Evolutionary conservation across 139 green algal genomes (phyloP).

Genomic region (Closterium sp.): DNA sequence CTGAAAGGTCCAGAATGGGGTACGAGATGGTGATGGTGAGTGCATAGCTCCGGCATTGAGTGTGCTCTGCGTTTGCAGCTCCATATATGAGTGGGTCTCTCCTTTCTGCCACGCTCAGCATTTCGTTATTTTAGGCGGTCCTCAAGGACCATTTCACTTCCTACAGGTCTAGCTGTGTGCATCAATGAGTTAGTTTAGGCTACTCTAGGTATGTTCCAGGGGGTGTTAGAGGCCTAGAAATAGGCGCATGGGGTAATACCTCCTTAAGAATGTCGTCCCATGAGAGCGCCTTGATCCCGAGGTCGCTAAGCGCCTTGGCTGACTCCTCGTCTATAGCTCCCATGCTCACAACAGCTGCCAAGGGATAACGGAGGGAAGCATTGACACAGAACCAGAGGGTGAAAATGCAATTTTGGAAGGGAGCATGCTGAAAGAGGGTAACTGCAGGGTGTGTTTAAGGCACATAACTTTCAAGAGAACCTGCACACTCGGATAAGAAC

Average conservation of each 20-base stretch:
- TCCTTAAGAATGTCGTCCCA: conserved; percentile 30
- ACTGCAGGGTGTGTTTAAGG: neutral
- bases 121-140: no score
- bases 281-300: conserved; percentile 21
- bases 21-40: neutral
- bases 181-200: no score
- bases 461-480: no score
- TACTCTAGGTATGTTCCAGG: no score
- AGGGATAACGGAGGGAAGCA: neutral
- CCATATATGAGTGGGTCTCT: neutral
- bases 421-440: neutral
- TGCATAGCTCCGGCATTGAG: no score
- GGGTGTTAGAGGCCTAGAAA: no score
- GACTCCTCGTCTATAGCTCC: conserved; percentile 17
- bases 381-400: neutral
- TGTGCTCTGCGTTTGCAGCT: conserved; percentile 4
- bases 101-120: no score
- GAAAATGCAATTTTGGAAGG: neutral
- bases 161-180: no score
- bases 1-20: conserved; percentile 4
- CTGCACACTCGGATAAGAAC: neutral
- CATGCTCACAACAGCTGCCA: conserved; percentile 42
- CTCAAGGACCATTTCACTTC: no score
- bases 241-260: neutral
- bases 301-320: conserved; percentile 1